Conservation (phyloP, 1,139 yeast species). For the Casaregolazyma suthepensis region DNA sequence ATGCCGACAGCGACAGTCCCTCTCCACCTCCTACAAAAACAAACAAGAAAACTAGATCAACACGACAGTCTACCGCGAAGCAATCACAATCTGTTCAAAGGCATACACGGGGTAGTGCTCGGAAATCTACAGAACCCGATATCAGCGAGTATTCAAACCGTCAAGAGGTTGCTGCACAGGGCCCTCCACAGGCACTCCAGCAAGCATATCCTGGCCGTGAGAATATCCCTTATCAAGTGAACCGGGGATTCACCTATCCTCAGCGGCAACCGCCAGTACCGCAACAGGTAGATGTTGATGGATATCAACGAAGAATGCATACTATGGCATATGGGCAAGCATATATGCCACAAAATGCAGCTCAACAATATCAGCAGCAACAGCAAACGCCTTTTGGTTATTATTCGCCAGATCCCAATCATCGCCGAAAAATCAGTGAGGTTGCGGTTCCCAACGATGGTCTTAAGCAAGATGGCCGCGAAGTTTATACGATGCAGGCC, state of each 20-base stretch:
- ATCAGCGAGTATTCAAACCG: neutral
- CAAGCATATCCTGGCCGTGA: neutral
- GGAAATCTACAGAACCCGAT: neutral
- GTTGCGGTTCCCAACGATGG: neutral
- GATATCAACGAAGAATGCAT: neutral
- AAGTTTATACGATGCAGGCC: neutral
- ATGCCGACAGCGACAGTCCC: slow-evolving; percentile 19
- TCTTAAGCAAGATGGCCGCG: neutral
- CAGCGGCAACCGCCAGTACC: neutral
- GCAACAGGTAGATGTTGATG: neutral
- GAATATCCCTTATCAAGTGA: neutral
- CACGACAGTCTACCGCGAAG: neutral
- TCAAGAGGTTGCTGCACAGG: neutral
- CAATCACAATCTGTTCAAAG: neutral
- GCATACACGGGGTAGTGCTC: neutral
- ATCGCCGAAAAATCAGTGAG: neutral
- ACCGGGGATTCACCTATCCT: neutral
- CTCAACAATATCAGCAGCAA: neutral
- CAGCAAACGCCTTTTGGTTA: neutral
- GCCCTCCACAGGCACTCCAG: neutral
- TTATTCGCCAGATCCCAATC: neutral
- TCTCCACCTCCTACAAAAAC: slow-evolving; percentile 2
- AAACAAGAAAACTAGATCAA: neutral
- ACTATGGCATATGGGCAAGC: neutral
- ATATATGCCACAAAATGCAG: neutral